phyloP scores from a whole-genome alignment of 768 basidiomycete genomes.

The Lactarius sanguifluus region DNA sequence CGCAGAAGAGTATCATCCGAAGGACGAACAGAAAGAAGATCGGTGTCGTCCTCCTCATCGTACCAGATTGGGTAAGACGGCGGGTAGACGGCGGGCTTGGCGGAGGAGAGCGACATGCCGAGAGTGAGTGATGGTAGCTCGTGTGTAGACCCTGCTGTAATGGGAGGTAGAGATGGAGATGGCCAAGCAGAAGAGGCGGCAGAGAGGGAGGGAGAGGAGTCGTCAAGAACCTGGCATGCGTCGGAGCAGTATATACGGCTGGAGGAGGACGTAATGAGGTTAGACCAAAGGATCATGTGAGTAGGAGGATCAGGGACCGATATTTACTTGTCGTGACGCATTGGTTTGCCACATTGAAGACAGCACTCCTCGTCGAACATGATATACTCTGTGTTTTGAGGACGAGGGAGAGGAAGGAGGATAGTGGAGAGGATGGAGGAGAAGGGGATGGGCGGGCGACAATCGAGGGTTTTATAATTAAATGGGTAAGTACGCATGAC shows the following conservation, averaged over 20 bases:
- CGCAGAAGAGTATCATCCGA: constrained; percentile 12
- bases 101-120: constrained; percentile 21
- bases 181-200: constrained; percentile 30
- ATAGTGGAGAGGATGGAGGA: background rate
- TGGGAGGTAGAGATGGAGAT: constrained; percentile 29
- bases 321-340: constrained; percentile 27
- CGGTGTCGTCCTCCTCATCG: constrained; percentile 26
- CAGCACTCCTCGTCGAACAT: constrained; percentile 37
- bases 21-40: constrained; percentile 10
- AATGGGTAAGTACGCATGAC: constrained; percentile 19
- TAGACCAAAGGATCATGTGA: constrained; percentile 24
- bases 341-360: constrained; percentile 33
- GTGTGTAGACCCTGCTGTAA: constrained; percentile 3
- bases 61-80: constrained; percentile 26
- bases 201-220: constrained; percentile 31
- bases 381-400: background rate
- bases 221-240: constrained; percentile 31
- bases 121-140: constrained; percentile 25
- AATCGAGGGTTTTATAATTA: constrained; percentile 13
- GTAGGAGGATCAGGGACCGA: constrained; percentile 14
- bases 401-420: background rate
- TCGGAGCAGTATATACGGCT: constrained; percentile 33
- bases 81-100: constrained; percentile 22
- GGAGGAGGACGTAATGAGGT: constrained; percentile 27
- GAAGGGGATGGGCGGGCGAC: constrained; percentile 4